Evolutionary conservation across 768 basidiomycete genomes (phyloP), one percentile per base, ranked within the genome.

Genomic region (Gloeostereum incarnatum): DNA sequence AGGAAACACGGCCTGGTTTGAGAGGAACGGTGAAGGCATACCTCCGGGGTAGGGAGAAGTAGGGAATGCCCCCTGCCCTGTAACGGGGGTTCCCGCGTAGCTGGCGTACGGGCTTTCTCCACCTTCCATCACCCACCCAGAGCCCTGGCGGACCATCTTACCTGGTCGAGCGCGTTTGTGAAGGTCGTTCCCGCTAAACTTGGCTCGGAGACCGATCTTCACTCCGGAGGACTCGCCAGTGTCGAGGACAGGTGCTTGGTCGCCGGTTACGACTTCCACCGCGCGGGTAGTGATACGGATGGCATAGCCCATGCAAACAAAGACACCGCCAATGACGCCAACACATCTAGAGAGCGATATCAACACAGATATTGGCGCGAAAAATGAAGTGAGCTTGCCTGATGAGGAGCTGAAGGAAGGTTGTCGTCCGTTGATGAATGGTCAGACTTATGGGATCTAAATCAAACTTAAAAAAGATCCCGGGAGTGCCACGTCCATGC

Each of bases 391-490:
- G 24, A 17, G 47, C 49, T 32, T 43, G 71, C 61, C 84, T 71
- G 45, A 97, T 84, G 46, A 96, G 51, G 38, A 99, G 73, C 46
- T 93, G 84, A 3, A 81, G 51, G 36, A 99, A 61, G 1, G 75
- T 68, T 0, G 84, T 90, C 14, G 94, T 97, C 13, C 91, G 77
- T 60, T 98, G 92, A 50, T 85, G 75, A 38, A 97, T 78, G 0
- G 78, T 82, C 42, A 98, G 69, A 17, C 74, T 68, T 60, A 98
- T 72, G 1, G 93, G 91, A 53, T 99, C 94, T 25, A 97, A 62
- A 42, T 99, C 93, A 56, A 90, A 97, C 60, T 97, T 96, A 81
- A 97, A 96, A 69, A 94, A 97, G 54, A 98, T 94, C 11, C 88
- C 93, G 0, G 94, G 94, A 0, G 89, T 81, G 5, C 86, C 88